Evolutionary conservation across 2,329 filamentous ascomycete genomes (phyloP), one percentile per base, ranked within the genome.

Genomic region (Sarocladiaceae sp.): DNA sequence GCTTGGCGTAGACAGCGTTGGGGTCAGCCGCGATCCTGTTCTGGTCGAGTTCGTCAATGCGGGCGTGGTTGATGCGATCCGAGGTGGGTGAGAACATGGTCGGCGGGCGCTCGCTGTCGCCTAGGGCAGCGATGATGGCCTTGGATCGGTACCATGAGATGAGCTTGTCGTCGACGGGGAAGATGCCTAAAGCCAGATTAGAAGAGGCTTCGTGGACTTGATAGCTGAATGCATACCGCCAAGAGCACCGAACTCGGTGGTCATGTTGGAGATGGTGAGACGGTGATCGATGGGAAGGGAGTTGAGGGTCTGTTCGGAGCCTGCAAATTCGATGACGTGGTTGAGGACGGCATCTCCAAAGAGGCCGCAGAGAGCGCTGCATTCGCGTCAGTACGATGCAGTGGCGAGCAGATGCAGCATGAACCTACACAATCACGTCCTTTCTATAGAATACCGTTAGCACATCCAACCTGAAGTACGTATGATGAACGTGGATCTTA

Each of bases 331-430:
- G 48, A 97, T 82, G 4, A 81, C 81, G 58, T 95, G 88, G 66
- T 97, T 97, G 12, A 96, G 73, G 0, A 96, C 91, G 34, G 95
- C 88, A 53, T 88, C 84, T 64, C 86, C 85, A 69, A 97, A 94
- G 0, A 95, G 66, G 1, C 85, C 87, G 53, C 88, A 94, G 1
- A 97, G 74, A 1, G 88, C 87, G 20, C 33, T 35, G 18, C 6
- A 35, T 15, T 5, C 6, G 33, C 19, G 33, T 35, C 10, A 35
- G 33, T 15, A 35, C 6, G 7, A 6, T 9, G 11, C 21, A 4
- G 16, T 35, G 16, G 16, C 10, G 7, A 15, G 21, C 6, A 20
- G 9, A 9, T 18, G 33, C 15, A 35, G 7, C n/a, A n/a, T 5
- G 16, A 7, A 35, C 33, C 21, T 35, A 35, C 35, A 96, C 78